A percentile compares a stretch with the other conserved stretches of the same genome.
phyloP scores from a whole-genome alignment of 495 filamentous ascomycete species.

The Xylaria cubensis region DNA sequence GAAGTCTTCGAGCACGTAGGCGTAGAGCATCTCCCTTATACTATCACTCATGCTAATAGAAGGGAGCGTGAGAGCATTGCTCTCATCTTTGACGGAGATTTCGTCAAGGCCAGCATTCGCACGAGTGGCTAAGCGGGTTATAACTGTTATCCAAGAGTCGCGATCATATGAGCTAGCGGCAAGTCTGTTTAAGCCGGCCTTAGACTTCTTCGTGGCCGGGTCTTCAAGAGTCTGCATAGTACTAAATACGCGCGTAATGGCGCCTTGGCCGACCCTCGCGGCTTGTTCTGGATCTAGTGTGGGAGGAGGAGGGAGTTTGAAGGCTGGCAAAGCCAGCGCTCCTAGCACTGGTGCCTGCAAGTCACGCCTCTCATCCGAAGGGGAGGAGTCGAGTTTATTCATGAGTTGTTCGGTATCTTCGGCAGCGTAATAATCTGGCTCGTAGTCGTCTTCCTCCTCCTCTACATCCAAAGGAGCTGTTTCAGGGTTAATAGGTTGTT shows the following conservation, averaged over 20 bases:
- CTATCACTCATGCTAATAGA: slow-evolving; percentile 60
- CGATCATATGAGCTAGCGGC: slow-evolving; percentile 86
- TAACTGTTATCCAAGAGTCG: slow-evolving; percentile 88
- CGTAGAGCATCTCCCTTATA: slow-evolving; percentile 80
- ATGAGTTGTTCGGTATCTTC: slow-evolving; percentile 76
- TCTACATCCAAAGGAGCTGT: slow-evolving; percentile 60
- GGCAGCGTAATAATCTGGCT: slow-evolving; percentile 76
- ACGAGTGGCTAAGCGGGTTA: slow-evolving; percentile 85
- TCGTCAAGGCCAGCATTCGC: slow-evolving; percentile 71
- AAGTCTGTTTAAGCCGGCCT: slow-evolving; percentile 77
- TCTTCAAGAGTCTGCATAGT: slow-evolving; percentile 73
- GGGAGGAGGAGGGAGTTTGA: slow-evolving; percentile 80
- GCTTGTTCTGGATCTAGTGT: slow-evolving; percentile 72
- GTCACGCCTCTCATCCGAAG: slow-evolving; percentile 54
- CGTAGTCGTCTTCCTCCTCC: slow-evolving; percentile 91
- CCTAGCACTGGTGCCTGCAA: slow-evolving; percentile 35
- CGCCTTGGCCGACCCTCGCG: slow-evolving; percentile 68
- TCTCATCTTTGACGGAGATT: slow-evolving; percentile 58
- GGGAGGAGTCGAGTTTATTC: slow-evolving; percentile 71
- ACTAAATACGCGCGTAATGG: slow-evolving; percentile 76
- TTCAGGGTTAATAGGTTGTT: slow-evolving; percentile 54
- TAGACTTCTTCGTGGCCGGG: slow-evolving; percentile 56
- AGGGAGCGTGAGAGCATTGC: slow-evolving; percentile 34
- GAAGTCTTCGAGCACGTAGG: slow-evolving; percentile 90
- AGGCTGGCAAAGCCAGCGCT: slow-evolving; percentile 63